Evolutionary conservation across 2,329 filamentous ascomycete species (phyloP).

Genomic region (Aspergillus sergii): DNA sequence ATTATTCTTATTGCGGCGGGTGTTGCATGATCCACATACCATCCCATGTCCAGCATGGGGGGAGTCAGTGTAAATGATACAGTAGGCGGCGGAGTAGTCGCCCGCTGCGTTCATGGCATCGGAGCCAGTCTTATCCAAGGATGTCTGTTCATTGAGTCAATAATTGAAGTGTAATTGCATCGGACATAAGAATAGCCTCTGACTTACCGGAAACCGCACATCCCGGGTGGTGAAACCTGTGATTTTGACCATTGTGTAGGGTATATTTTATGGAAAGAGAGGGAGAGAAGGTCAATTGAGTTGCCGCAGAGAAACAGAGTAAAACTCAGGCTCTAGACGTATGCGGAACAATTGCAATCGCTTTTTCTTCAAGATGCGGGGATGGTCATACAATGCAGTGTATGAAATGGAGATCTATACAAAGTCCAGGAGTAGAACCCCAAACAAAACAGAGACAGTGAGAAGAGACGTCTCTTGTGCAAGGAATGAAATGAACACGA

Average conservation of each 20-base stretch:
- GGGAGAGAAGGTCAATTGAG: not conserved
- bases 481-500: not conserved
- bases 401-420: not conserved
- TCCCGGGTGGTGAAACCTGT: conserved; percentile 72
- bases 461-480: not conserved
- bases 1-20: not conserved
- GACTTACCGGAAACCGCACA: conserved; percentile 68
- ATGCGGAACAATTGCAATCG: conserved; percentile 11
- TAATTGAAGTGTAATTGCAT: not conserved
- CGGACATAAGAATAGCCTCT: not conserved
- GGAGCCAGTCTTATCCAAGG: conserved; percentile 91
- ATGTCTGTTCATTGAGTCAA: conserved; percentile 58
- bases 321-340: not conserved
- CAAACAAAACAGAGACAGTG: not conserved
- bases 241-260: conserved; percentile 61
- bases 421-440: not conserved
- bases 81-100: conserved; percentile 94
- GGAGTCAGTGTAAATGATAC: conserved; percentile 81
- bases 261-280: not conserved
- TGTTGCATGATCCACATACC: conserved; percentile 29
- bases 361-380: not conserved
- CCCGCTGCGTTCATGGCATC: conserved; percentile 96
- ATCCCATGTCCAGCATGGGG: conserved; percentile 44
- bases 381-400: not conserved
- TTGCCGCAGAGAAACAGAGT: not conserved